Evolutionary conservation across 1,139 yeast species (phyloP).

Genomic region (Trichomonascaceae sp.): DNA sequence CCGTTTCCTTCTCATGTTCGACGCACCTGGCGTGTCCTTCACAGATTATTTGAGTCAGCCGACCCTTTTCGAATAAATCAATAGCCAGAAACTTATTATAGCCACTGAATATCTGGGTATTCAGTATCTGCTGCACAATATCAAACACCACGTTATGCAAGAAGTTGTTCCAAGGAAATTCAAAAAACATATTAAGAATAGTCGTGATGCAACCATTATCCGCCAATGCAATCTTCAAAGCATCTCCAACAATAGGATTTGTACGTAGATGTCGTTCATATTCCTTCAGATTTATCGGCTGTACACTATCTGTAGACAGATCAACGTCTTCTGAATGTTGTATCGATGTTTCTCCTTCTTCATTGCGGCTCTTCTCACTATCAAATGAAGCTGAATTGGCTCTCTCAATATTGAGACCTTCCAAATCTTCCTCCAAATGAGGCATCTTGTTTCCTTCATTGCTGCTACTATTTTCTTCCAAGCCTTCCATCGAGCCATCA

Average conservation of each 20-base stretch:
- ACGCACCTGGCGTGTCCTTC: conserved; percentile 76
- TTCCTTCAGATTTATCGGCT: conserved; percentile 38
- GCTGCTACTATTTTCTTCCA: conserved; percentile 7
- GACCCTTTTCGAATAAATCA: conserved; percentile 74
- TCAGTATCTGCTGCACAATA: conserved; percentile 90
- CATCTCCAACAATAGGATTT: conserved; percentile 84
- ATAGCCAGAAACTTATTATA: conserved; percentile 85
- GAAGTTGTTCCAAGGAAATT: conserved; percentile 96
- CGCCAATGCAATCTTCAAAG: conserved; percentile 73
- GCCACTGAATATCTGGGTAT: conserved; percentile 91
- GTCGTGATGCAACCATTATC: conserved; percentile 77
- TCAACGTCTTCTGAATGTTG: conserved; percentile 16
- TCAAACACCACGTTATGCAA: conserved; percentile 97
- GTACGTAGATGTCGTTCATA: conserved; percentile 57
- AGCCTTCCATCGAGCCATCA: conserved; percentile 28
- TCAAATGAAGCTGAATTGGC: background rate
- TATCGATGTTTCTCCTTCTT: conserved; percentile 1
- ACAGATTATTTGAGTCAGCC: conserved; percentile 70
- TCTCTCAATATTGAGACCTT: conserved; percentile 5
- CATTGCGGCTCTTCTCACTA: conserved; percentile 4
- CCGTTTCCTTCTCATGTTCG: conserved; percentile 52
- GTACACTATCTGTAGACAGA: conserved; percentile 18
- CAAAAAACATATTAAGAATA: conserved; percentile 76
- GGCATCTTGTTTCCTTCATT: conserved; percentile 6
- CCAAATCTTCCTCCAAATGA: conserved; percentile 4